A percentile compares a stretch with the other conserved stretches of the same genome.
Evolutionary conservation across 192 early-diverging fungal genomes (phyloP).

Genomic region (Jimgerdemannia lactiflua): DNA sequence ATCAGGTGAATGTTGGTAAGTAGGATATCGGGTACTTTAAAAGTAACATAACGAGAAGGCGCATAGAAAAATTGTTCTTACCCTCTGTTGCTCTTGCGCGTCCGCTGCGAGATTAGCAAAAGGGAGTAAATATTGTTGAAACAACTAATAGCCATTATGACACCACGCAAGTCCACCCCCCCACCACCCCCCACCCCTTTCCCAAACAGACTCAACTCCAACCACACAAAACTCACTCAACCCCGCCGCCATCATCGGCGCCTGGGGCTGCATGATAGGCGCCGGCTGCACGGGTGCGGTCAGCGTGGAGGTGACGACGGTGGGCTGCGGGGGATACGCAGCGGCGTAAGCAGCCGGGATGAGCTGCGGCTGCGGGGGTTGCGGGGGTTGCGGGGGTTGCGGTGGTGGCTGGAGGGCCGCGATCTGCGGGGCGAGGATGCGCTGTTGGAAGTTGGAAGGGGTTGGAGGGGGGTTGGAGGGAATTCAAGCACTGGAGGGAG

Average conservation of each 20-base stretch:
- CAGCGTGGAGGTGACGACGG: conserved; percentile 4
- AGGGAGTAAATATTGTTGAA: too few relatives aligned
- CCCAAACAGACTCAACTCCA: too few relatives aligned
- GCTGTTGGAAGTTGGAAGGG: conserved; percentile 1
- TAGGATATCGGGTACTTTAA: too few relatives aligned
- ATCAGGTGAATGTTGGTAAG: too few relatives aligned
- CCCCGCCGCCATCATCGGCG: neutral
- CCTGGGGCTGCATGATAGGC: neutral
- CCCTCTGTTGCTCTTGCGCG: conserved; percentile 49
- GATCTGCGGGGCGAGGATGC: neutral
- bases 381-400: conserved; percentile 18
- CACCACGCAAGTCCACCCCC: too few relatives aligned
- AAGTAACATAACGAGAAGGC: too few relatives aligned
- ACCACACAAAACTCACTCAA: conserved; percentile 4
- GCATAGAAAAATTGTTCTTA: too few relatives aligned
- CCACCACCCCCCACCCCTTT: too few relatives aligned
- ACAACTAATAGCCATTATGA: too few relatives aligned
- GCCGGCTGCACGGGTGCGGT: conserved; percentile 12
- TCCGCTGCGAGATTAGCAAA: conserved; percentile 19
- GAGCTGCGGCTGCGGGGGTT: conserved; percentile 9
- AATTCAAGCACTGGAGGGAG: neutral
- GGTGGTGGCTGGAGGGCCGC: conserved; percentile 26
- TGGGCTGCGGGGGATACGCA: conserved; percentile 8
- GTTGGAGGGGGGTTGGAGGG: neutral
- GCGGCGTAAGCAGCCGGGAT: conserved; percentile 1